Evolutionary conservation across 495 filamentous ascomycete genomes (phyloP), one percentile per base, ranked within the genome.

Genomic region (Copromyces sp.): DNA sequence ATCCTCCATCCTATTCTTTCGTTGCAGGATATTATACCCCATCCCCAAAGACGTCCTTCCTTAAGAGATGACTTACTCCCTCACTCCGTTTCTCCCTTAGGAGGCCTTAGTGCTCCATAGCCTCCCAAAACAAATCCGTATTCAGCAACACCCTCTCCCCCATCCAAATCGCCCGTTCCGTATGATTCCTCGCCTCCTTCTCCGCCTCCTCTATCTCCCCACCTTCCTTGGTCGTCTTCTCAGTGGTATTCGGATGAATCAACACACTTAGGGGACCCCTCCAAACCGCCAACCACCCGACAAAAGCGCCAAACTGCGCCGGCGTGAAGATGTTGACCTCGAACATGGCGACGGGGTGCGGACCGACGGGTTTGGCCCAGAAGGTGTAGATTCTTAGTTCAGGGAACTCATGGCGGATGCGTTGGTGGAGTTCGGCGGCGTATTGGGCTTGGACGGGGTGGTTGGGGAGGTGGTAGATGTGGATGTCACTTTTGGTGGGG

Each of bases 301-400:
- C 80, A 75, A 97, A 95, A 0, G 94, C 94, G 3, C 94, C 94
- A 75, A 97, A 95, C 79, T 97, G 92, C 6, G 89, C 89, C 0
- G 94, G 94, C 0, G 90, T 93, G 79, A 94, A 92, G 38, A 97
- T 44, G 74, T 95, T 95, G 17, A 97, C 94, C 80, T 97, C 94
- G 75, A 97, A 93, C 94, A 97, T 97, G 65, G 89, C 92, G 0
- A 93, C 81, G 0, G 91, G 90, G 76, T 97, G 94, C 3, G 94
- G 94, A 0, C 94, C 94, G 7, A 97, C 78, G 3, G 93, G 93
- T 45, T 83, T 78, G 75, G 95, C 90, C 85, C 87, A 96, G 74
- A 96, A 83, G 3, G 80, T 82, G 79, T 97, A 97, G 76, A 96
- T 90, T 53, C 93, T 87, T 20, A 97, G 86, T 78, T 97, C 94